A percentile compares a stretch with the other conserved stretches of the same genome.
Evolutionary conservation across 495 filamentous ascomycete species (phyloP).

Genomic region (Saxophila tyrrhenica): DNA sequence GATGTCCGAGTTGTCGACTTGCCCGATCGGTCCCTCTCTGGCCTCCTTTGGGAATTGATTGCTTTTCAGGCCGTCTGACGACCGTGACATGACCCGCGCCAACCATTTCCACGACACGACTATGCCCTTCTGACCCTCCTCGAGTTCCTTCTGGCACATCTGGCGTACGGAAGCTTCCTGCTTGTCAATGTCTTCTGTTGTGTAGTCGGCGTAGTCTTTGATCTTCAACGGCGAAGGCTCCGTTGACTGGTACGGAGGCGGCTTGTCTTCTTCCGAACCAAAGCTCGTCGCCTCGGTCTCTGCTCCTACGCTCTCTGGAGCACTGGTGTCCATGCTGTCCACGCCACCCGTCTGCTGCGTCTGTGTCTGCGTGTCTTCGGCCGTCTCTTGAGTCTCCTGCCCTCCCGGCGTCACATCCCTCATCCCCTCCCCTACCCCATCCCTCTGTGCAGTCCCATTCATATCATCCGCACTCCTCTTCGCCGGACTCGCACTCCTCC

Average conservation of each 20-base stretch:
- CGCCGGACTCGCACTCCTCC: constrained; percentile 41
- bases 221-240: neutral
- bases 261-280: neutral
- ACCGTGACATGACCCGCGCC: constrained; percentile 56
- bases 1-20: constrained; percentile 69
- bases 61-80: constrained; percentile 40
- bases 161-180: constrained; percentile 62
- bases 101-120: constrained; percentile 75
- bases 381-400: constrained; percentile 12
- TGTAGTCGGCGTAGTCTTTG: constrained; percentile 25
- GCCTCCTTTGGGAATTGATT: constrained; percentile 48
- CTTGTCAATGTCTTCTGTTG: constrained; percentile 44
- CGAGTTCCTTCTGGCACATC: constrained; percentile 38
- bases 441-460: constrained; percentile 32
- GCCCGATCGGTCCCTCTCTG: constrained; percentile 56
- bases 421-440: constrained; percentile 6
- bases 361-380: neutral
- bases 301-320: neutral
- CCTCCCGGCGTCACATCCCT: constrained; percentile 2
- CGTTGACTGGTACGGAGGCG: neutral
- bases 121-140: constrained; percentile 64
- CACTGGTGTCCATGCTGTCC: constrained; percentile 4
- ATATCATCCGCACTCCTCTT: constrained; percentile 46
- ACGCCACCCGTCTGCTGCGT: too few species aligned
- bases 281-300: constrained; percentile 12